Percentiles rank a stretch among this genome's conserved stretches.
Evolutionary conservation across 2,329 filamentous ascomycete species (phyloP).

Genomic region (Talaromyces verruculosus): DNA sequence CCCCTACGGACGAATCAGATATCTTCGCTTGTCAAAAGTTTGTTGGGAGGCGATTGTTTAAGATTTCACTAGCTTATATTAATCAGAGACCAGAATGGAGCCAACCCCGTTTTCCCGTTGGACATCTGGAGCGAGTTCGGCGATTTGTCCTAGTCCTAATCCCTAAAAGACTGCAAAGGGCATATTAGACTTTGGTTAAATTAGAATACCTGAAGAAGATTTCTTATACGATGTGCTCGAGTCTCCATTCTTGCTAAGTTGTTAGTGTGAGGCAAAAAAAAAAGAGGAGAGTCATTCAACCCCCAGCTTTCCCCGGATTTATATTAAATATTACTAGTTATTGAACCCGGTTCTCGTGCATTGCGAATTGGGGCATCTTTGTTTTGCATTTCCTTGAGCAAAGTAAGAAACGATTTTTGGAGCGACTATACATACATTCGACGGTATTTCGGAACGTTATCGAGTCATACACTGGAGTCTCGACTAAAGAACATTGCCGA

Average conservation of each 20-base stretch:
- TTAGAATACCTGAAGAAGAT: neutral
- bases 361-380: neutral
- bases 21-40: neutral
- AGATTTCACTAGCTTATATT: neutral
- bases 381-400: neutral
- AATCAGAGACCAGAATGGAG: neutral
- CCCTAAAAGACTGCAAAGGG: neutral
- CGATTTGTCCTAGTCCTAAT: neutral
- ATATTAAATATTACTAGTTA: neutral
- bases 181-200: neutral
- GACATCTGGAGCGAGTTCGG: neutral
- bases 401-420: neutral
- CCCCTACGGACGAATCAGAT: neutral
- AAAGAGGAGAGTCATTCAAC: neutral
- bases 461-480: neutral
- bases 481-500: neutral
- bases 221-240: neutral
- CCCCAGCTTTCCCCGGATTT: conserved; percentile 1
- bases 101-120: neutral
- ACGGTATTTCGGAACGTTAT: neutral
- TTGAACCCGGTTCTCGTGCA: neutral
- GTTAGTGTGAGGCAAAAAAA: neutral
- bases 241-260: neutral
- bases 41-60: neutral
- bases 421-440: neutral